A percentile compares a stretch with the other conserved stretches of the same genome.
These are phyloP conservation scores for Talaromyces amestolkiae DNA, from an alignment of 2,329 filamentous ascomycete genomes.

Conservation along the genomic window DNA sequence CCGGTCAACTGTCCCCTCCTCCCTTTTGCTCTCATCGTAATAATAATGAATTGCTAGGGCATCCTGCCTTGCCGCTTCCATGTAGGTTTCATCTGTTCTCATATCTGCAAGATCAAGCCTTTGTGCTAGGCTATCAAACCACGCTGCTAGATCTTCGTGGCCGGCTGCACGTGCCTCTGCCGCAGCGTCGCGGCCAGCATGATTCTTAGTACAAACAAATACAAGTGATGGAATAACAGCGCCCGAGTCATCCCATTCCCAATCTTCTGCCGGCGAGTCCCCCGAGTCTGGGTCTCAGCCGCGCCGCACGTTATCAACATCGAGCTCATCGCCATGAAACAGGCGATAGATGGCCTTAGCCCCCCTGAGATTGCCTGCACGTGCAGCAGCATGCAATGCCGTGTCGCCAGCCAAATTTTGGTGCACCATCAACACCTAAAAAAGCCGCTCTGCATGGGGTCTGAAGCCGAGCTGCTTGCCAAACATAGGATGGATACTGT, in stretches of 20 bases:
- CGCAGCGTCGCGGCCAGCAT: neutral
- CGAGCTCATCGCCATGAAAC: too few species aligned
- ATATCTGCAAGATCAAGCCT: neutral
- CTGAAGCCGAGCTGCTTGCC: neutral
- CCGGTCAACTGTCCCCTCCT: too few species aligned
- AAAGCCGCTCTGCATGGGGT: neutral
- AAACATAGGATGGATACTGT: too few species aligned
- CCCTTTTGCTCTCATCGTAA: neutral
- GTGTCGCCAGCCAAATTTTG: too few species aligned
- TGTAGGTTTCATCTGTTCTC: neutral
- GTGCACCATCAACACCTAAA: neutral
- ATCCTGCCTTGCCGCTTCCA: neutral
- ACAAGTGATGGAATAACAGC: too few species aligned
- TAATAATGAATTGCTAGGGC: neutral
- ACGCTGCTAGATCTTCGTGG: neutral
- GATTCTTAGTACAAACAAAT: neutral
- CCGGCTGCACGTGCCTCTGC: neutral
- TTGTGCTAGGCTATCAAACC: neutral
- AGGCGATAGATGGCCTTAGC: too few species aligned
- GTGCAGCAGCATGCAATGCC: too few species aligned
- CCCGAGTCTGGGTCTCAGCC: too few species aligned
- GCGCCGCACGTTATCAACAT: too few species aligned
- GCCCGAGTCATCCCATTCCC: too few species aligned
- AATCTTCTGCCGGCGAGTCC: too few species aligned
- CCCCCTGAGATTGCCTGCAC: too few species aligned